Percentiles rank a stretch among this genome's conserved stretches.
These are phyloP conservation scores for Penicillium arizonense DNA, from an alignment of 495 filamentous ascomycete species.

Conservation along the genomic window DNA sequence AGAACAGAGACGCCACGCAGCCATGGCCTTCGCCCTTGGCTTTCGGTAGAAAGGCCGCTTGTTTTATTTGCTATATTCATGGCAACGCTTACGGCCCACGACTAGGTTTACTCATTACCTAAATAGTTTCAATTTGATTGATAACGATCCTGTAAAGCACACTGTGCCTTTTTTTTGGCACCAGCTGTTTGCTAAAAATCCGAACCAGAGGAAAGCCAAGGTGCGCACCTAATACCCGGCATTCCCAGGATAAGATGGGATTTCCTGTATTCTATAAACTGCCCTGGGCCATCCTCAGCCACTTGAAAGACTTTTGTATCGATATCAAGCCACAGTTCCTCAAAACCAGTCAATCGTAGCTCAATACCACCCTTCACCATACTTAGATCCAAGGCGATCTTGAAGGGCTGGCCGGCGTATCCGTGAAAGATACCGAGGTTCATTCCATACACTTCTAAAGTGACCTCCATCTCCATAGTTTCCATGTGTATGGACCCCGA, in stretches of 20 bases:
- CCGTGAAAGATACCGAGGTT: background rate
- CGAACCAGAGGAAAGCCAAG: no score
- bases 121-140: no score
- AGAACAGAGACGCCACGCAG: no score
- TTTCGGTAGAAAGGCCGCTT: no score
- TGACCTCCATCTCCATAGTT: background rate
- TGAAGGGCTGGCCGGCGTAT: background rate
- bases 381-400: background rate
- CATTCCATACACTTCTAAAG: background rate
- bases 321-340: constrained; percentile 1
- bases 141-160: no score
- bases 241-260: background rate
- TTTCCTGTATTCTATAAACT: background rate
- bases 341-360: background rate
- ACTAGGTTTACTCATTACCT: no score
- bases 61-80: no score
- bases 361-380: constrained; percentile 1
- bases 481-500: background rate
- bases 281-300: background rate
- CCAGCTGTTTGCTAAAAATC: no score
- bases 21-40: no score
- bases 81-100: no score
- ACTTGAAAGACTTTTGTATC: background rate
- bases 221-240: background rate
- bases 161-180: no score